Evolutionary conservation across 768 basidiomycete genomes (phyloP).

Genomic region (Dentipellis sp.): DNA sequence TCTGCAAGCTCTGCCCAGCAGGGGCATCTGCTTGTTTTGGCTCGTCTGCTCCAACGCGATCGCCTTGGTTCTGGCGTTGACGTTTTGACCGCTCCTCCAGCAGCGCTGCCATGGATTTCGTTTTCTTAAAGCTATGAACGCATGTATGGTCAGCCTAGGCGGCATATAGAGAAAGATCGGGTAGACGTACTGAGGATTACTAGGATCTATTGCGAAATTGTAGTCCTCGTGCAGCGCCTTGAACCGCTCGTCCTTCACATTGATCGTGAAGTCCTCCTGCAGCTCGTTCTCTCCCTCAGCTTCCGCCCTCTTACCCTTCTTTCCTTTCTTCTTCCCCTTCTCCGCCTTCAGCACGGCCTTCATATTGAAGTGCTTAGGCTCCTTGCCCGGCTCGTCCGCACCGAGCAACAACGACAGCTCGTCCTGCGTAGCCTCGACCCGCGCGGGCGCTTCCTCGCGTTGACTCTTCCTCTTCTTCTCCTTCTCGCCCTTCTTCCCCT

Average conservation of each 20-base stretch:
- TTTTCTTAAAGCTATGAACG: constrained; percentile 74
- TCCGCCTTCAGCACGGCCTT: constrained; percentile 83
- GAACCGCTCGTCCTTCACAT: constrained; percentile 87
- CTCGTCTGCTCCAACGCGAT: constrained; percentile 2
- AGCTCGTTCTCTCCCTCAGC: constrained; percentile 50
- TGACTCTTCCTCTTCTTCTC: background rate
- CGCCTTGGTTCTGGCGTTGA: constrained; percentile 28
- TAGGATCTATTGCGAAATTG: constrained; percentile 92
- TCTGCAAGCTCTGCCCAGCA: constrained; percentile 34
- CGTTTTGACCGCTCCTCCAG: constrained; percentile 76
- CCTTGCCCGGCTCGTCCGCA: constrained; percentile 42
- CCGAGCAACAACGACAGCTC: constrained; percentile 58
- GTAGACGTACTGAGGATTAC: constrained; percentile 77
- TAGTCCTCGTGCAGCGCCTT: constrained; percentile 81
- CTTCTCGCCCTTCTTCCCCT: constrained; percentile 7
- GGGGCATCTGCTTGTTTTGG: background rate
- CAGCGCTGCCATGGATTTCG: constrained; percentile 80
- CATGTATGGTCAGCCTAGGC: constrained; percentile 1
- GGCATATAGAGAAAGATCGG: background rate
- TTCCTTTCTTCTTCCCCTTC: constrained; percentile 27
- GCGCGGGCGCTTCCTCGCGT: constrained; percentile 1
- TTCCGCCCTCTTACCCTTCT: constrained; percentile 32
- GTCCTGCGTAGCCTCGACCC: constrained; percentile 38
- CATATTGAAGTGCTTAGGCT: constrained; percentile 81
- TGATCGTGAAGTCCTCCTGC: constrained; percentile 74